phyloP scores from a whole-genome alignment of 768 basidiomycete species.

The Leucocoprinus birnbaumii region DNA sequence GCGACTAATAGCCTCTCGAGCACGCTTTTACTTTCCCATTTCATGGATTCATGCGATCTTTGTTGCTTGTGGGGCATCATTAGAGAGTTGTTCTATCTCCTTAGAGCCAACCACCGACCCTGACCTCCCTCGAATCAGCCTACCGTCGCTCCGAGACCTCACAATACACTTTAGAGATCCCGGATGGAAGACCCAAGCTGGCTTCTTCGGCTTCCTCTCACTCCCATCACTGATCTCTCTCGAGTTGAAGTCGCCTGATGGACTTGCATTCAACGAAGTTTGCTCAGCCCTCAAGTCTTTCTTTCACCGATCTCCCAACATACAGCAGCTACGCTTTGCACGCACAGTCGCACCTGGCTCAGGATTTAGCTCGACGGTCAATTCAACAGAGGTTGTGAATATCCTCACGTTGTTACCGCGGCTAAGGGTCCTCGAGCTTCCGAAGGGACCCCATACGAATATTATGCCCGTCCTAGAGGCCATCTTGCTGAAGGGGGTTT shows the following conservation, averaged over 20 bases:
- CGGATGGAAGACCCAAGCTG: slow-evolving; percentile 5
- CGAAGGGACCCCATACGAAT: slow-evolving; percentile 9
- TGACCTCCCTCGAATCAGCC: neutral
- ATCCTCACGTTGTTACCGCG: slow-evolving; percentile 6
- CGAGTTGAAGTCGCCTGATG: neutral
- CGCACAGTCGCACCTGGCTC: neutral
- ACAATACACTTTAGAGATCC: slow-evolving; percentile 9
- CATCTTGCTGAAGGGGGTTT: neutral
- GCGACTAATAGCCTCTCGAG: neutral
- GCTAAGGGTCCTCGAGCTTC: slow-evolving; percentile 2
- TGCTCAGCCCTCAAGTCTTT: slow-evolving; percentile 8
- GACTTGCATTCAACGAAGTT: slow-evolving; percentile 7
- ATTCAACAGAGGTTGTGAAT: slow-evolving; percentile 7
- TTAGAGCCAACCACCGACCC: slow-evolving; percentile 8
- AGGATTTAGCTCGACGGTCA: slow-evolving; percentile 13
- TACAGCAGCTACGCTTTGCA: slow-evolving; percentile 3
- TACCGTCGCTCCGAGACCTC: slow-evolving; percentile 1
- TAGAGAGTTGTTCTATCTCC: slow-evolving; percentile 9
- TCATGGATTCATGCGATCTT: slow-evolving; percentile 10
- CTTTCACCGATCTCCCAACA: slow-evolving; percentile 1
- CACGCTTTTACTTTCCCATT: slow-evolving; percentile 11
- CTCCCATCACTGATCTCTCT: slow-evolving; percentile 7
- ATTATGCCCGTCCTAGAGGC: slow-evolving; percentile 1
- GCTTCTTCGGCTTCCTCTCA: neutral
- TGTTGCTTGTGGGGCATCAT: neutral